A percentile compares a stretch with the other conserved stretches of the same genome.
phyloP scores from a whole-genome alignment of 805 yeast species.

The Debaryomyces prosopidis region DNA sequence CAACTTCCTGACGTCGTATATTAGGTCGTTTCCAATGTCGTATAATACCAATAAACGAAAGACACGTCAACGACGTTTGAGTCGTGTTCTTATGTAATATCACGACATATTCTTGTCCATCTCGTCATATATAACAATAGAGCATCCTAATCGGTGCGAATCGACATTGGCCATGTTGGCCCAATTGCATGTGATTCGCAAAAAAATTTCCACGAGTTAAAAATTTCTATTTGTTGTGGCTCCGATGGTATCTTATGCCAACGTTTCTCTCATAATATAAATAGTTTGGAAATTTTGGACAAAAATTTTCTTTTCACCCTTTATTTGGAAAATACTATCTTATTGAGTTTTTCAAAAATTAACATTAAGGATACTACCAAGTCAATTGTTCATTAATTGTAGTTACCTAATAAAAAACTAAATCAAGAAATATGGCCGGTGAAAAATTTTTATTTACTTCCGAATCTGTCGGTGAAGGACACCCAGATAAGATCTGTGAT shows the following conservation, averaged over 20 bases:
- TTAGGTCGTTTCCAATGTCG: no score
- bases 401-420: background rate
- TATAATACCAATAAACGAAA: no score
- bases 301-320: background rate
- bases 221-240: background rate
- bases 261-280: background rate
- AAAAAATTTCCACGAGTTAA: background rate
- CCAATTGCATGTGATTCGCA: background rate
- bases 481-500: conserved; percentile 96
- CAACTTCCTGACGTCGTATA: no score
- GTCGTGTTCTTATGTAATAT: no score
- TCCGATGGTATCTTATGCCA: background rate
- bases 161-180: no score
- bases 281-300: background rate
- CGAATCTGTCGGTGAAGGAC: conserved; percentile 93
- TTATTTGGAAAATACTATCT: background rate
- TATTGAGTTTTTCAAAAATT: background rate
- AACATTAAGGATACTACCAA: background rate
- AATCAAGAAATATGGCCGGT: conserved; percentile 9
- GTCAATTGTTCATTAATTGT: background rate
- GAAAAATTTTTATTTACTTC: conserved; percentile 69
- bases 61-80: no score
- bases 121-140: no score
- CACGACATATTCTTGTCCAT: no score
- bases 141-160: no score